Base-by-base conservation (phyloP, 2,329 filamentous ascomycete species). In the Ophiostoma sp. region DNA sequence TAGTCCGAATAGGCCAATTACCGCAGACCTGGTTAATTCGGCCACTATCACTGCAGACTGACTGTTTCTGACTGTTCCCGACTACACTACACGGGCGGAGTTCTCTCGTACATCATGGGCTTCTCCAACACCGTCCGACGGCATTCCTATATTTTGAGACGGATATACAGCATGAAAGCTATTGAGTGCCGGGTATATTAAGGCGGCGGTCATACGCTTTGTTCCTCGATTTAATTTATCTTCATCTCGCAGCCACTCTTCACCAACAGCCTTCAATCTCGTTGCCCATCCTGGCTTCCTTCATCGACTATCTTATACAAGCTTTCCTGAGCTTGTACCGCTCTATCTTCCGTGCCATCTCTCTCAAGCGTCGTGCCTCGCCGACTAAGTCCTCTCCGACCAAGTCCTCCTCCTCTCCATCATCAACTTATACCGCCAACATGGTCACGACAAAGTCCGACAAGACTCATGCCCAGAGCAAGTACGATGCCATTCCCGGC, bases 401-500 rank as follows among this genome's bases (percentile, higher is more conserved):
- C 27, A 31, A 3, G 27, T 13, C 15, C 8, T 48, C 57, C 17
- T n/a, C n/a, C 5, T 57, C 67, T 6, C 31, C 68, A 23, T 64
- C 35, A 23, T 2, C 20, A 60, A 66, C n/a, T 44, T 54, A 68
- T 10, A 33, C 68, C 48, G 57, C 69, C 68, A 74, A 70, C 20
- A 77, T 76, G 75, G 72, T 74, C 68, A 71, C 72, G 64, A 60
- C 74, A 17, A 67, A 68, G 36, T 36, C 69, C 64, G 62, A 41
- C 35, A n/a, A 41, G 11, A 6, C 33, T 15, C 64, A 68, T 27
- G 0, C 69, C 52, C 15, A 66, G 13, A 76, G 76, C 76, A 77
- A 76, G 72, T 78, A 76, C 69, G 76, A 77, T 68, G 69, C 73
- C 68, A 77, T 78, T 72, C 77, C 77, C 5, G 77, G 77, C 27